Percentiles rank a stretch among this genome's conserved stretches.
These are phyloP conservation scores for Leishmania tropica DNA, from an alignment of 208 protist species.

Conservation along the genomic window DNA sequence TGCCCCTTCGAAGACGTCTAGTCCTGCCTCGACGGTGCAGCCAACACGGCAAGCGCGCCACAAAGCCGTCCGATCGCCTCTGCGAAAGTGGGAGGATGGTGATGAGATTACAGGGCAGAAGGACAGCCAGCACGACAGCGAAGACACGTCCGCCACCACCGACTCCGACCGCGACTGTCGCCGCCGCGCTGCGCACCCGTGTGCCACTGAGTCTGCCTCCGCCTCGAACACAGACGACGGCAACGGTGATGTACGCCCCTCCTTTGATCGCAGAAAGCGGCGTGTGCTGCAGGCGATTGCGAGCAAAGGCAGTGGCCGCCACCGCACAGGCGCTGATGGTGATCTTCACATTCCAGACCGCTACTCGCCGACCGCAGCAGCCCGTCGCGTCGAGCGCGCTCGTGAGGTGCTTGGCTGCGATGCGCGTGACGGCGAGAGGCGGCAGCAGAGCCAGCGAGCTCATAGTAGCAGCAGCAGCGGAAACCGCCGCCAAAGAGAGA, in stretches of 20 bases:
- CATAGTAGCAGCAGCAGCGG: neutral
- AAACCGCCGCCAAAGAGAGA: neutral
- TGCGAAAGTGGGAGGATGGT: neutral
- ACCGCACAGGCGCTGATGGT: neutral
- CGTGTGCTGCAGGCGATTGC: constrained; percentile 4
- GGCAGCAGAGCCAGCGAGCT: neutral
- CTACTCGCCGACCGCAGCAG: constrained; percentile 17
- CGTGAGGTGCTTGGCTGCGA: constrained; percentile 11
- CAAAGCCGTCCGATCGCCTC: neutral
- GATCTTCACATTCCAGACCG: constrained; percentile 25
- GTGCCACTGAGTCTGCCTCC: neutral
- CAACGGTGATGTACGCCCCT: constrained; percentile 4
- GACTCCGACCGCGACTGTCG: neutral
- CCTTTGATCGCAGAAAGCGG: neutral
- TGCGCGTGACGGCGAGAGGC: neutral
- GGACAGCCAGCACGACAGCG: neutral
- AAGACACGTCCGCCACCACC: neutral
- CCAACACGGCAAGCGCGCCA: neutral
- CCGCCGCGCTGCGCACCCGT: neutral
- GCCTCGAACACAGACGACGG: constrained; percentile 1
- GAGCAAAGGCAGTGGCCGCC: neutral
- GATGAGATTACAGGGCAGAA: neutral
- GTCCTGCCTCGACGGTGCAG: neutral
- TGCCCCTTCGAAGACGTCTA: neutral
- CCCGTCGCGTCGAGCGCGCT: constrained; percentile 5